Percentiles rank a stretch among this genome's conserved stretches.
These are phyloP conservation scores for Lanmaoa pseudosensibilis DNA, from an alignment of 768 basidiomycete species.

Conservation along the genomic window DNA sequence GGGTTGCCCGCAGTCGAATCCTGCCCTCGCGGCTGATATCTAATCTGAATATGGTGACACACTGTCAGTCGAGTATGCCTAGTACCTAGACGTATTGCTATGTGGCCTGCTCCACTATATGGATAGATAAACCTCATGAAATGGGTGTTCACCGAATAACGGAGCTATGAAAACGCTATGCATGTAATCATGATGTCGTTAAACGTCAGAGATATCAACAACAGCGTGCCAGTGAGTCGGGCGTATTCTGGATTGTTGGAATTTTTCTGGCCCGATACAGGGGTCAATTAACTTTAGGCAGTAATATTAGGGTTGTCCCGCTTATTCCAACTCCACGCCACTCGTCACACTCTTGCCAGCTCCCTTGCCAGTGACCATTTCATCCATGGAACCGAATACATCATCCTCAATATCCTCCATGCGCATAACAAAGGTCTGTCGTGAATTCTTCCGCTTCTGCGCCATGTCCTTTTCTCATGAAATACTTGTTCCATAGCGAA, in stretches of 20 bases:
- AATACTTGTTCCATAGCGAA: slow-evolving; percentile 48
- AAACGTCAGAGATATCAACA: not conserved
- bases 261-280: too few relatives aligned
- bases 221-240: not conserved
- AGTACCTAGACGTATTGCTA: not conserved
- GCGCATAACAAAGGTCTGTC: slow-evolving; percentile 45
- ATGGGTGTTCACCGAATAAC: not conserved
- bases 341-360: not conserved
- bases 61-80: not conserved
- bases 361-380: not conserved
- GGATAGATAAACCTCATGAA: not conserved
- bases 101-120: not conserved
- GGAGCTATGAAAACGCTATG: not conserved
- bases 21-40: not conserved
- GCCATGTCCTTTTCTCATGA: not conserved
- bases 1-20: not conserved
- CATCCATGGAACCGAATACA: slow-evolving; percentile 16
- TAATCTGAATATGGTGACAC: not conserved
- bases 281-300: not conserved
- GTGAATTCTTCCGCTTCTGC: not conserved
- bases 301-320: not conserved
- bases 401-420: slow-evolving; percentile 23
- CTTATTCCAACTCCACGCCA: slow-evolving; percentile 2
- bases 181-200: not conserved
- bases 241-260: not conserved